Base-by-base conservation (phyloP, 768 basidiomycete species). In the Leucocoprinus leucothites region DNA sequence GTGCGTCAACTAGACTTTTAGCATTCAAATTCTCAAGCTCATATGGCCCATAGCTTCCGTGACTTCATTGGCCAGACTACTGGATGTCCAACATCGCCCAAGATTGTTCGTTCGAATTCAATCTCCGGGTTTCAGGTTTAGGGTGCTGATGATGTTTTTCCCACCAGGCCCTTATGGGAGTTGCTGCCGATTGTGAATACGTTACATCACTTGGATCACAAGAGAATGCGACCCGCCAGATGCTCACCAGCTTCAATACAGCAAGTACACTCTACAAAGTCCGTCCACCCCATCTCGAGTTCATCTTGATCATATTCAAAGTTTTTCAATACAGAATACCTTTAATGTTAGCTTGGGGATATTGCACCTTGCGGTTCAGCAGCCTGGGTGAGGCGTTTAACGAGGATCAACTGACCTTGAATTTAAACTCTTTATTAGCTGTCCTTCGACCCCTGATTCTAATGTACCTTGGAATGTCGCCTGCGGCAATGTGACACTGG, bases 301-400 rank as follows among this genome's bases (percentile, higher is more conserved):
- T 18, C 40, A 24, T 41, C n/a, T 35, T 52, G 26, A 28, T 38
- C 35, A 45, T 19, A 44, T 25, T 57, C 16, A 64, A 25, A 31
- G n/a, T 28, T 21, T 13, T 18, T 19, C 47, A n/a, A 18, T 21
- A 25, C 70, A 84, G 80, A 70, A 70, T 2, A 89, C 88, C 0
- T 94, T 94, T 74, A 94, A 92, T 61, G 77, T 94, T 61, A 88
- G 87, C 57, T 77, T 96, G 42, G 93, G 90, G 0, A 89, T 94
- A 43, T 76, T 90, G 49, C 86, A 91, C 64, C 74, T 94, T 31
- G 79, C 86, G 61, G 81, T 94, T n/a, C 82, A 86, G 65, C 78
- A 83, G 57, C 57, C 76, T 21, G 76, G 72, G 76, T 82, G 63
- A 63, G 69, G 62, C 48, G 42, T 57, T 5, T n/a, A 42, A 14